These are phyloP conservation scores for Parathielavia appendiculata DNA, from an alignment of 495 filamentous ascomycete genomes.

Conservation along the genomic window DNA sequence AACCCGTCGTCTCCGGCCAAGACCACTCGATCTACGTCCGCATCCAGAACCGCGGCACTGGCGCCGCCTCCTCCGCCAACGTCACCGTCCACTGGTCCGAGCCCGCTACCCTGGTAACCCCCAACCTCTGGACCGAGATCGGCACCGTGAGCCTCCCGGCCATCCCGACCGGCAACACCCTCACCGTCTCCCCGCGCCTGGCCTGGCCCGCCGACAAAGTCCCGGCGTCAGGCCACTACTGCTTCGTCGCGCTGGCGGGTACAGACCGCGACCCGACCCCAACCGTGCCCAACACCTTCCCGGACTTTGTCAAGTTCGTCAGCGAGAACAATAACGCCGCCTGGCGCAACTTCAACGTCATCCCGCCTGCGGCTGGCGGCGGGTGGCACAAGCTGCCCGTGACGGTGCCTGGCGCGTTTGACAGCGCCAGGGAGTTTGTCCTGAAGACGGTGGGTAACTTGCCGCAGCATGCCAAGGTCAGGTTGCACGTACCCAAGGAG, in stretches of 20 bases:
- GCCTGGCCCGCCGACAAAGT: neutral
- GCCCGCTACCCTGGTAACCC: constrained; percentile 11
- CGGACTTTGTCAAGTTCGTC: constrained; percentile 8
- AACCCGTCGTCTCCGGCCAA: neutral
- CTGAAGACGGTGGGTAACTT: neutral
- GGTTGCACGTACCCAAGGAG: constrained; percentile 1
- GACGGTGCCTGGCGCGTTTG: constrained; percentile 5
- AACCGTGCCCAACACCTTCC: neutral
- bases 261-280: constrained; percentile 1
- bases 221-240: constrained; percentile 5
- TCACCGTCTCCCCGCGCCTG: constrained; percentile 4
- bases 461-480: constrained; percentile 3
- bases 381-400: neutral
- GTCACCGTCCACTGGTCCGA: constrained; percentile 7
- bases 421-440: neutral
- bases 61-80: neutral
- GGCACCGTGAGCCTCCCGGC: constrained; percentile 1
- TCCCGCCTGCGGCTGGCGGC: neutral
- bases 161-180: neutral
- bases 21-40: constrained; percentile 12
- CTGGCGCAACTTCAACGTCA: constrained; percentile 9
- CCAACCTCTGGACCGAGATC: constrained; percentile 9
- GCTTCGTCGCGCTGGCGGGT: constrained; percentile 10
- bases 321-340: constrained; percentile 10
- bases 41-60: constrained; percentile 10